Evolutionary conservation across 2,329 filamentous ascomycete species (phyloP), one percentile per base, ranked within the genome.

Genomic region (Arthrinium phaeospermum): DNA sequence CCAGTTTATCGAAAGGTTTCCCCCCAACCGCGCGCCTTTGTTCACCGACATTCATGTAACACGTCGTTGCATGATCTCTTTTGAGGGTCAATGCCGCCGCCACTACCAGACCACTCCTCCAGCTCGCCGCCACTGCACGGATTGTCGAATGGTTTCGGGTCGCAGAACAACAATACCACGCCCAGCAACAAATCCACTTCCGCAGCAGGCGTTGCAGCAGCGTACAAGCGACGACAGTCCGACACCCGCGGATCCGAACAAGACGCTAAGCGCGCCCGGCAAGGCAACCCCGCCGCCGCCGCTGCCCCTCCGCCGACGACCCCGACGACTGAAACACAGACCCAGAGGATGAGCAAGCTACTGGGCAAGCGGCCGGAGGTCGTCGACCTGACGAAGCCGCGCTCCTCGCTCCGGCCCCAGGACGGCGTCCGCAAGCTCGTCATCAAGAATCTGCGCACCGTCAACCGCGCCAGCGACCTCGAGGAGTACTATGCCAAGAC

Each of bases 401-500:
- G 75, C 34, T 79, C 81, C 27, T 41, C 37, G 69, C 94, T 95
- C 79, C 93, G 92, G 76, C 91, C 94, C 16, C 91, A 94, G 78
- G 86, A 88, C 14, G 95, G 94, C 45, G 91, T 94, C 27, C 95
- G 93, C 86, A 95, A 93, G 82, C 89, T 99, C 67, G 90, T 96
- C n/a, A 94, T 99, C 78, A 98, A 98, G 88, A 98, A 98, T 80
- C 88, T 98, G 75, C 91, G 92, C 73, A 88, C 89, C 1, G 84
- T 88, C n/a, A 87, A 88, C 72, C 80, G 82, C 51, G 79, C 83
- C 70, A 86, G 89, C 71, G 90, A 94, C 77, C 89, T 93, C 27
- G 91, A 93, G 74, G 87, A 90, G 75, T 98, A 98, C 84, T 94
- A 97, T 77, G 86, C 91, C 53, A 91, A 91, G 77, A 92, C 91